Evolutionary conservation across 208 protist genomes (phyloP).

Genomic region (Wallacemonas sp.): DNA sequence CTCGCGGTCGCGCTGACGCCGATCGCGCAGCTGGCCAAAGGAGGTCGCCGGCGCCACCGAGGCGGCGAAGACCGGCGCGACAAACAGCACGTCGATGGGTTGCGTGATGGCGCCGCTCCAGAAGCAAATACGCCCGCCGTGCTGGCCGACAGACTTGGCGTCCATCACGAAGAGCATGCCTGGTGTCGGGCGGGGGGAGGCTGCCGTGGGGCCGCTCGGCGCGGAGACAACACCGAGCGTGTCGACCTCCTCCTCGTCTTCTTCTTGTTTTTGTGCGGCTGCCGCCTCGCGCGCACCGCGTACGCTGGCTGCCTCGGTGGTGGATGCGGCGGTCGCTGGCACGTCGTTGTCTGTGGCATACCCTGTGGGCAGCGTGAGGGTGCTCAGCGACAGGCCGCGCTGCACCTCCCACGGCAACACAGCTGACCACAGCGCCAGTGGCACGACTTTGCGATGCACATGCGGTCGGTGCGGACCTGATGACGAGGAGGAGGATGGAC

Average conservation of each 20-base stretch:
- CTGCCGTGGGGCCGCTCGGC: background rate
- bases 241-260: slow-evolving; percentile 50
- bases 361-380: slow-evolving; percentile 29
- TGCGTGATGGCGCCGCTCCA: slow-evolving; percentile 84
- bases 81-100: slow-evolving; percentile 80
- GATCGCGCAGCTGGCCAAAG: slow-evolving; percentile 48
- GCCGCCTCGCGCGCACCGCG: background rate
- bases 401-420: slow-evolving; percentile 89
- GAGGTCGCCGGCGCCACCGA: slow-evolving; percentile 39
- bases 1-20: slow-evolving; percentile 18
- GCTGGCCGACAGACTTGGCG: slow-evolving; percentile 14
- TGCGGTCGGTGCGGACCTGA: background rate
- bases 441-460: slow-evolving; percentile 37
- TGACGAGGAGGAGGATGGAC: background rate
- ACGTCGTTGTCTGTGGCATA: too few relatives aligned
- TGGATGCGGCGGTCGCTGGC: too few relatives aligned
- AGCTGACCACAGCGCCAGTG: slow-evolving; percentile 75
- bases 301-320: too few relatives aligned
- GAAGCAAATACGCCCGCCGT: slow-evolving; percentile 51
- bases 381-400: slow-evolving; percentile 72
- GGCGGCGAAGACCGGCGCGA: slow-evolving; percentile 47
- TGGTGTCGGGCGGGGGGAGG: slow-evolving; percentile 3
- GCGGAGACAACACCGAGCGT: slow-evolving; percentile 61
- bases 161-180: slow-evolving; percentile 73
- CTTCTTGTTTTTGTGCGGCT: background rate